These are phyloP conservation scores for Cladophialophora psammophila DNA, from an alignment of 2,329 filamentous ascomycete species.

Conservation along the genomic window DNA sequence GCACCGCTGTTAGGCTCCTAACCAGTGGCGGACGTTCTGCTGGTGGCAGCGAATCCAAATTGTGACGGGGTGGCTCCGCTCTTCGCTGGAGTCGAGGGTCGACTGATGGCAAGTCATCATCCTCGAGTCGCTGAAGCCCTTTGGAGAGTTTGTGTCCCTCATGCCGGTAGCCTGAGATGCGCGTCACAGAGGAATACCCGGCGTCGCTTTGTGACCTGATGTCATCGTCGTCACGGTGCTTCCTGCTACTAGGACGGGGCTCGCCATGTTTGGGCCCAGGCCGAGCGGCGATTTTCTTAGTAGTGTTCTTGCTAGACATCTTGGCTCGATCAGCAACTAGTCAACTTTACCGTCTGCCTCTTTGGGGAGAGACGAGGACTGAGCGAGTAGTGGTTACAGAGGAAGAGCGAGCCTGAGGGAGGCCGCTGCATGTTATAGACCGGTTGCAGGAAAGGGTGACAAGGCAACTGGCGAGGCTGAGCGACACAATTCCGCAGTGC, in stretches of 20 bases:
- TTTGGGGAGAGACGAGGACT: neutral
- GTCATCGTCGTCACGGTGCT: neutral
- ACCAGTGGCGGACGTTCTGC: neutral
- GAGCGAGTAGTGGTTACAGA: neutral
- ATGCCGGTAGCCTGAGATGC: neutral
- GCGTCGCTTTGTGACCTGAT: neutral
- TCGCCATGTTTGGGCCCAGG: neutral
- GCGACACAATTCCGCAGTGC: neutral
- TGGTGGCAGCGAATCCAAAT: neutral
- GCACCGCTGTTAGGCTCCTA: neutral
- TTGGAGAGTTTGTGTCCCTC: neutral
- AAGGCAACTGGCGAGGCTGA: neutral
- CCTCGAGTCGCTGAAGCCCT: neutral
- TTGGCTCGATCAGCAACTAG: neutral
- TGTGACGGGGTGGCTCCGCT: neutral
- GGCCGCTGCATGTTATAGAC: neutral
- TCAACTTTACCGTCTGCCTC: neutral
- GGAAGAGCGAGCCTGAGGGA: neutral
- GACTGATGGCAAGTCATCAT: neutral
- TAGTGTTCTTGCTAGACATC: neutral
- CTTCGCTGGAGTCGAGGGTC: neutral
- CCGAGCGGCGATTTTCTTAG: neutral
- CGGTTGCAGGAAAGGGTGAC: neutral
- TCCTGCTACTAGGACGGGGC: neutral
- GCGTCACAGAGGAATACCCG: neutral